Conservation (phyloP, 2,329 filamentous ascomycete genomes). For the Raffaelea ambrosiae region DNA sequence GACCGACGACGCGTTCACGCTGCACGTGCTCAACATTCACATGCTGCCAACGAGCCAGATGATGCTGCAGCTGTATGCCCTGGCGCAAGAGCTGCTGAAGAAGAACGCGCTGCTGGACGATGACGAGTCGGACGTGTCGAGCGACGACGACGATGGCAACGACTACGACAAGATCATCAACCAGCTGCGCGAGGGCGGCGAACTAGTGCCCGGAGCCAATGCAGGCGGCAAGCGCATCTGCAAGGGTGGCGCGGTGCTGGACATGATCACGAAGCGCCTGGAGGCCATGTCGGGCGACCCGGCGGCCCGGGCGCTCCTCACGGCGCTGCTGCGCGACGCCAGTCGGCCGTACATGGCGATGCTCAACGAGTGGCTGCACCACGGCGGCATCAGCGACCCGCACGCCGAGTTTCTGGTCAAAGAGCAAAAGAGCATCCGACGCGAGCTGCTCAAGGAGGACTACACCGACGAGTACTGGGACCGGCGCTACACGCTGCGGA, state of each 20-base stretch:
- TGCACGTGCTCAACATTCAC: constrained; percentile 89
- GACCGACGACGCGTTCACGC: constrained; percentile 78
- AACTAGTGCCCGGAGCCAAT: constrained; percentile 61
- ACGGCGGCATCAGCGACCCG: constrained; percentile 88
- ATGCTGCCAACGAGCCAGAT: constrained; percentile 85
- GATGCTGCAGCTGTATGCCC: constrained; percentile 79
- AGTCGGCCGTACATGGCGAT: constrained; percentile 95
- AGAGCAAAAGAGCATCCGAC: constrained; percentile 88
- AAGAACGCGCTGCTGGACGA: constrained; percentile 83
- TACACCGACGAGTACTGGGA: constrained; percentile 99
- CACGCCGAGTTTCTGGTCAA: constrained; percentile 92
- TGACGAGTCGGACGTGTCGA: constrained; percentile 59
- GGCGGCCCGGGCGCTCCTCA: constrained; percentile 72
- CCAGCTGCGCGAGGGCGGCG: constrained; percentile 77
- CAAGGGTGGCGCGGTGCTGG: constrained; percentile 93
- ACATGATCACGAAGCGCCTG: constrained; percentile 73
- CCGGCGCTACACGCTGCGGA: constrained; percentile 88
- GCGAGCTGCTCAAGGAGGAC: constrained; percentile 86
- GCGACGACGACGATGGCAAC: constrained; percentile 68
- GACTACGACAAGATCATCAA: constrained; percentile 92
- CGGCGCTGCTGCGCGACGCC: constrained; percentile 73
- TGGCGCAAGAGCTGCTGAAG: constrained; percentile 80
- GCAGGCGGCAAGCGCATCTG: constrained; percentile 85
- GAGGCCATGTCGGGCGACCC: constrained; percentile 92
- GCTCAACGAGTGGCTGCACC: constrained; percentile 97